phyloP scores from a whole-genome alignment of 2,329 filamentous ascomycete species.

The Aspergillus jensenii region DNA sequence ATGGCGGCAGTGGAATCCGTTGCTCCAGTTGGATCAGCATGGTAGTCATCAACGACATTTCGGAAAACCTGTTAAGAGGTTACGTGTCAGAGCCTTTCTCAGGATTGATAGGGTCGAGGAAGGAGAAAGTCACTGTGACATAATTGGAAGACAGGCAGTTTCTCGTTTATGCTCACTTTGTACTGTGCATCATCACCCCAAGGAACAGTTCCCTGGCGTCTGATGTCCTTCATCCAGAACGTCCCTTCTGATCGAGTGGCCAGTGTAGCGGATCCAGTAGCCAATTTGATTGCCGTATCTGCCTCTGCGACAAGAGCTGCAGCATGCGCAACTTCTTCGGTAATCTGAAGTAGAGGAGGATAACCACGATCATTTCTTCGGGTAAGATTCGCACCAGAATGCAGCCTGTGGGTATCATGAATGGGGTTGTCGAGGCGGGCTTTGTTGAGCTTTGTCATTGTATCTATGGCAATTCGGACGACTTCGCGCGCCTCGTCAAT shows the following conservation, averaged over 20 bases:
- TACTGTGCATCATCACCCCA: constrained; percentile 9
- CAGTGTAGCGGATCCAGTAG: not conserved
- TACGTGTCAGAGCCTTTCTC: not conserved
- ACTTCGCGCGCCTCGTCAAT: constrained; percentile 9
- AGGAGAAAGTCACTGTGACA: not conserved
- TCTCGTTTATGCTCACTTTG: constrained; percentile 1
- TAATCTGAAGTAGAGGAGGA: constrained; percentile 10
- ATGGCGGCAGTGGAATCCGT: constrained; percentile 29
- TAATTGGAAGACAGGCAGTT: not conserved
- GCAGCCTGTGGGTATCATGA: not conserved
- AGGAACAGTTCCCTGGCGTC: constrained; percentile 9
- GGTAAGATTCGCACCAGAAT: not conserved
- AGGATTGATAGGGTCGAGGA: not conserved
- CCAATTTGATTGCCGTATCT: not conserved
- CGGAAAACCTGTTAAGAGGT: constrained; percentile 9
- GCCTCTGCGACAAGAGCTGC: constrained; percentile 12
- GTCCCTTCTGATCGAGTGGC: not conserved
- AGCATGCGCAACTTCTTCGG: constrained; percentile 6
- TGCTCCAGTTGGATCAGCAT: constrained; percentile 11
- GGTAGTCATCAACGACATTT: constrained; percentile 12
- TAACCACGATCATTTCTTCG: not conserved
- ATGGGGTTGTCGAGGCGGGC: constrained; percentile 8
- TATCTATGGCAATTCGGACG: constrained; percentile 7
- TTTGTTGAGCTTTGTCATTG: constrained; percentile 14
- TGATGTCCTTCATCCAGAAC: constrained; percentile 15